These are phyloP conservation scores for Bauhinia variegata DNA, from an alignment of 306 rosid species.

Conservation along the genomic window DNA sequence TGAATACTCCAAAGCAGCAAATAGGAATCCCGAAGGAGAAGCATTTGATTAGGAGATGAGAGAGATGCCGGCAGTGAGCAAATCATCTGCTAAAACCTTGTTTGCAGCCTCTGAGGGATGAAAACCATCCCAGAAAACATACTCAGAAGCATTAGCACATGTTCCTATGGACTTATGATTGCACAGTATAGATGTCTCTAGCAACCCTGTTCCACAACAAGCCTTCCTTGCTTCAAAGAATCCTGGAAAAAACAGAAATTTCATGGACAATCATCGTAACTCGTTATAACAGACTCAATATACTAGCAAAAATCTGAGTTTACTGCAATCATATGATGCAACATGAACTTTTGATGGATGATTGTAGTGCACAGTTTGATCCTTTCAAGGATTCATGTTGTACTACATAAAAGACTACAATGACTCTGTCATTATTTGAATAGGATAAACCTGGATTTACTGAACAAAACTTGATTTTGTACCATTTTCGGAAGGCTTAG, in stretches of 20 bases:
- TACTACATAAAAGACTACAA: too few species aligned
- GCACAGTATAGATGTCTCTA: conserved; percentile 68
- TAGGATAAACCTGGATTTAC: too few species aligned
- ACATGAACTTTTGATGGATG: too few species aligned
- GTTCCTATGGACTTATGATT: conserved; percentile 58
- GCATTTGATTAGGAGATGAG: conserved; percentile 49
- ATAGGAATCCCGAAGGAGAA: neutral
- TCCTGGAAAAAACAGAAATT: conserved; percentile 43
- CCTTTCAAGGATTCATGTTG: too few species aligned
- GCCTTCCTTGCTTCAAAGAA: conserved; percentile 66
- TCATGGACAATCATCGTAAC: neutral
- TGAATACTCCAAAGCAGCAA: conserved; percentile 2
- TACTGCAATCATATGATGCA: too few species aligned
- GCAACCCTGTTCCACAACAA: conserved; percentile 74
- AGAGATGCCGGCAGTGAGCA: conserved; percentile 52
- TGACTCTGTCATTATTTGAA: too few species aligned
- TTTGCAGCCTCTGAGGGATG: conserved; percentile 76
- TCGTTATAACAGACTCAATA: conserved; percentile 9
- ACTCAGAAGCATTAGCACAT: conserved; percentile 72
- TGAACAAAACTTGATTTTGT: neutral
- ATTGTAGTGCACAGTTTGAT: too few species aligned
- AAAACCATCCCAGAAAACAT: conserved; percentile 80
- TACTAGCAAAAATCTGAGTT: too few species aligned
- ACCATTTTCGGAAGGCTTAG: conserved; percentile 66
- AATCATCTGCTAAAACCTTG: conserved; percentile 42